Base-by-base conservation (phyloP, 805 yeast genomes). In the Candida palmyrensis region DNA sequence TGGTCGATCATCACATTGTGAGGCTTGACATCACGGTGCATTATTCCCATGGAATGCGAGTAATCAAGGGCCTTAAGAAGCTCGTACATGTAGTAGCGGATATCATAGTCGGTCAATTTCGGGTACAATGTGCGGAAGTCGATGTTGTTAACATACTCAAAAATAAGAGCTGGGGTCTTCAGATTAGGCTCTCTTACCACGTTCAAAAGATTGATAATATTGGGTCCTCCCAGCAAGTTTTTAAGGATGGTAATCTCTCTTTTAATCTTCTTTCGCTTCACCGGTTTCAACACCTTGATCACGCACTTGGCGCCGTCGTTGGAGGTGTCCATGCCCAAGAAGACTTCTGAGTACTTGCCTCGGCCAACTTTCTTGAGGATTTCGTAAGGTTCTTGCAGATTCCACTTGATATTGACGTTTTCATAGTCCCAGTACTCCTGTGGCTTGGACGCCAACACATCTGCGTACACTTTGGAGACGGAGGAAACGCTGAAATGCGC, bases 1-100 rank as follows among this genome's bases (percentile, higher is more conserved):
- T 85, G 96, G 57, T 89, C 96, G 45, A 89, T 89, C 96, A 89
- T 89, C 42, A 89, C 84, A 57, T 89, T 89, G 50, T 89, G 95
- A 8, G 97, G 97, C 58, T 89, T 89, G 36, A 89, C 96, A 59
- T 89, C 97, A 54, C 97, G 71, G 53, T 89, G 97, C 79, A 89
- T 88, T 40, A 89, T 86, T 15, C 97, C 97, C 87, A 83, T 83
- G 9, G 95, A 84, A 59, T 89, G 97, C 25, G 89, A 79, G 55
- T 75, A 89, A 53, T 89, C 95, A 45, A 89, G 68, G 9, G 96
- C 96, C 47, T 74, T 79, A 41, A 89, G 68, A 35, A 88, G 66
- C 57, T 86, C 86, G 41, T 75, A 77, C 72, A 88, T 82, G 56
- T 89, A 88, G 63, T 70, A 86, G 45, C 87, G 82, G 42, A 88